Evolutionary conservation across 2,329 filamentous ascomycete species (phyloP).

Genomic region (Cadophora luteo-olivacea): DNA sequence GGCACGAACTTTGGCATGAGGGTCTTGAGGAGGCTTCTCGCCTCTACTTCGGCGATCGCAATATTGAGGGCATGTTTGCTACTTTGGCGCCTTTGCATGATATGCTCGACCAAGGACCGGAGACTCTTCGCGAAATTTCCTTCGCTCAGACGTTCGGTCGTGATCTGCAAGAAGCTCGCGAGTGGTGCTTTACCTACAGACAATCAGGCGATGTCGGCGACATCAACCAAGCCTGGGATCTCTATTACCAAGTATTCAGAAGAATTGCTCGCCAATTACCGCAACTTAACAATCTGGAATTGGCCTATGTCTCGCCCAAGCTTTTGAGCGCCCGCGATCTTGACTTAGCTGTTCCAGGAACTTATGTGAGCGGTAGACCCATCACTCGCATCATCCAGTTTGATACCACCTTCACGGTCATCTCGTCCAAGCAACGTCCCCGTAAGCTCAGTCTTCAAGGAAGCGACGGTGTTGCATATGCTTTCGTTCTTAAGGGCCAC

Average conservation of each 20-base stretch:
- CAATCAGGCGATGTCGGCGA: conserved; percentile 90
- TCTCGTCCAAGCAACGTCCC: conserved; percentile 95
- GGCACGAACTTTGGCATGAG: conserved; percentile 99
- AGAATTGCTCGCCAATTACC: conserved; percentile 93
- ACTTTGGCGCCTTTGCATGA: conserved; percentile 90
- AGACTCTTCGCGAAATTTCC: conserved; percentile 93
- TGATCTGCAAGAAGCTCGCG: conserved; percentile 90
- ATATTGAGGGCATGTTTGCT: conserved; percentile 96
- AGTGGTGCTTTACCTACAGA: conserved; percentile 94
- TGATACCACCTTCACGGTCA: conserved; percentile 87
- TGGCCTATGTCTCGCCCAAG: conserved; percentile 96
- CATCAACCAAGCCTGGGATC: conserved; percentile 97
- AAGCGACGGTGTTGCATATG: conserved; percentile 86
- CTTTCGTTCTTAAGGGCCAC: conserved; percentile 95
- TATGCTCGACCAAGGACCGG: conserved; percentile 86
- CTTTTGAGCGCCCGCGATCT: conserved; percentile 85
- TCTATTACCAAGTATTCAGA: conserved; percentile 98
- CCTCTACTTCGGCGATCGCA: conserved; percentile 96
- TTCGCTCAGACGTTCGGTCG: conserved; percentile 98
- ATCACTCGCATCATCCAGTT: conserved; percentile 89
- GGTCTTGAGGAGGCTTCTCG: conserved; percentile 95
- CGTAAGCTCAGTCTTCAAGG: conserved; percentile 87
- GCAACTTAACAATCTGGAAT: conserved; percentile 88
- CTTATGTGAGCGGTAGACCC: conserved; percentile 79
- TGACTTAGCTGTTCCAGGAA: conserved; percentile 94